A percentile compares a stretch with the other conserved stretches of the same genome.
Conservation (phyloP, 192 early-diverging fungal genomes). For the Spinellus fusiger region DNA sequence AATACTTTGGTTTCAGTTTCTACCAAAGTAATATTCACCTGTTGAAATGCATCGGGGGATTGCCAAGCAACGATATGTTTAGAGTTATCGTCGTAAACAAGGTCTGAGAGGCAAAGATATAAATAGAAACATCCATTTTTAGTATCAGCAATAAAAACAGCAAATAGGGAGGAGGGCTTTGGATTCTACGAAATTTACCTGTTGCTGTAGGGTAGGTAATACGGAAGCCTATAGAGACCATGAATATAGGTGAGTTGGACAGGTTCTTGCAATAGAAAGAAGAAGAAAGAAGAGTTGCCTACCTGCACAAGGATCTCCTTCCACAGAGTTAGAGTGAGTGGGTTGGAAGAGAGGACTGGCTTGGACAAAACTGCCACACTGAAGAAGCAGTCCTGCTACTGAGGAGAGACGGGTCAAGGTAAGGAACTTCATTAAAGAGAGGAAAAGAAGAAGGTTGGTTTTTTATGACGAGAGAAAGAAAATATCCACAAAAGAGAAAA, state of each 20-base stretch:
- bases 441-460: not conserved
- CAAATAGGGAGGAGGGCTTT: not conserved
- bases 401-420: slow-evolving; percentile 5
- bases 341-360: slow-evolving; percentile 14
- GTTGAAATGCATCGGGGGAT: not conserved
- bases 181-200: no score
- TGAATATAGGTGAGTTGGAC: not conserved
- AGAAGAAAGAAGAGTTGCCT: no score
- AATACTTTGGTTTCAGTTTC: not conserved
- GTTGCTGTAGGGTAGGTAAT: not conserved
- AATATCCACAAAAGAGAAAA: not conserved
- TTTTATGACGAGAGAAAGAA: not conserved
- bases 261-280: no score
- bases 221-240: not conserved
- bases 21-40: not conserved
- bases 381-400: not conserved
- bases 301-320: not conserved
- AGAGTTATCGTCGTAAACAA: not conserved
- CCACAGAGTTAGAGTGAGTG: not conserved
- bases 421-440: slow-evolving; percentile 7
- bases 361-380: slow-evolving; percentile 9
- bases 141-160: not conserved
- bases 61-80: slow-evolving; percentile 15
- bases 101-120: not conserved
- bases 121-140: not conserved